Evolutionary conservation across 2,329 filamentous ascomycete genomes (phyloP).

Genomic region (Cladosporium sp.): DNA sequence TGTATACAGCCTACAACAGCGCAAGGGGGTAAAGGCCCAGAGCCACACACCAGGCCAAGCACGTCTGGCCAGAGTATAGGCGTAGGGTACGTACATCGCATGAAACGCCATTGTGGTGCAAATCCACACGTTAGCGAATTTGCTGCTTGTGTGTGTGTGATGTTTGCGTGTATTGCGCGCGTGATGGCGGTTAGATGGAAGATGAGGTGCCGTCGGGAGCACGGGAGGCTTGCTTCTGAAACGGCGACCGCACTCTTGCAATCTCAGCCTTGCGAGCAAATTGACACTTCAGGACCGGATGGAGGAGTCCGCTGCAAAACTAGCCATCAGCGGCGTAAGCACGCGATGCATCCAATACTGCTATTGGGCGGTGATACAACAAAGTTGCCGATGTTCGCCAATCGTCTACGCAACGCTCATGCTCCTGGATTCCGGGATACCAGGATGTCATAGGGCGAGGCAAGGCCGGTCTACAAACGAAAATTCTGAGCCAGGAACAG

Average conservation of each 20-base stretch:
- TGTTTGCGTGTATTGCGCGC: background rate
- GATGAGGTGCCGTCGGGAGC: constrained; percentile 15
- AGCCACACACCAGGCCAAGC: background rate
- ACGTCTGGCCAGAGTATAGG: constrained; percentile 9
- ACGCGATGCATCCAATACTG: constrained; percentile 3
- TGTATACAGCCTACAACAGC: constrained; percentile 15
- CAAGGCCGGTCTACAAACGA: background rate
- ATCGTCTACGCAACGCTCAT: background rate
- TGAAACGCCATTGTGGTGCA: constrained; percentile 13
- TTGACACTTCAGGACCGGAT: constrained; percentile 2
- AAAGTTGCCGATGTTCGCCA: background rate
- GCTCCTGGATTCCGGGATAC: background rate
- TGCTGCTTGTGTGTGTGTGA: background rate
- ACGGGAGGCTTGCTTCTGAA: constrained; percentile 18
- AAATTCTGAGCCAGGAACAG: background rate
- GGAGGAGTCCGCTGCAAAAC: background rate
- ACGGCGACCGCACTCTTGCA: constrained; percentile 8
- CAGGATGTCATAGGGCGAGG: background rate
- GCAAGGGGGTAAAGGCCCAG: background rate
- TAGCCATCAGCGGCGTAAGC: background rate
- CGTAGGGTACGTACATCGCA: constrained; percentile 9
- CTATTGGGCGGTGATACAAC: background rate
- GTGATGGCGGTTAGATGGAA: constrained; percentile 13
- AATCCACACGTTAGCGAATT: constrained; percentile 1
- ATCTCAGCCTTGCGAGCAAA: constrained; percentile 17